phyloP scores from a whole-genome alignment of 2,329 filamentous ascomycete species.

The Lachnellula arida region DNA sequence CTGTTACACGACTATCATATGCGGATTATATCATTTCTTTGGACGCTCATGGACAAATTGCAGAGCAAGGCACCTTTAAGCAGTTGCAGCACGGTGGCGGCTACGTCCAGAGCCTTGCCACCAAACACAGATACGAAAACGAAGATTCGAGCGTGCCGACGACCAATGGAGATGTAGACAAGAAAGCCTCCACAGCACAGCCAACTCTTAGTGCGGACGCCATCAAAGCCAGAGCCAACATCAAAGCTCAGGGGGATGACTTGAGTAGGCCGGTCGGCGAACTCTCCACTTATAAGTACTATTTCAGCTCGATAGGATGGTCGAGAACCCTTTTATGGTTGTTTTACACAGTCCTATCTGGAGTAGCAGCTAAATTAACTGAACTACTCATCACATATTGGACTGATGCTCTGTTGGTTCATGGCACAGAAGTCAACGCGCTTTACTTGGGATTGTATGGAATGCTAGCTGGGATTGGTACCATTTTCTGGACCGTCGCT shows the following conservation, averaged over 20 bases:
- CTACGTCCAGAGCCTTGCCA: slow-evolving; percentile 21
- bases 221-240: background rate
- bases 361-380: slow-evolving; percentile 11
- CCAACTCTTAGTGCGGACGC: background rate
- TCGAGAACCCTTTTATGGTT: background rate
- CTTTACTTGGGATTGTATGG: slow-evolving; percentile 17
- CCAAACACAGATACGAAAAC: slow-evolving; percentile 9
- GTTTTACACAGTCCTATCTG: slow-evolving; percentile 34
- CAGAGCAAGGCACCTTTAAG: slow-evolving; percentile 28
- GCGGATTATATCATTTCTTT: slow-evolving; percentile 31
- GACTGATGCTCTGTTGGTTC: slow-evolving; percentile 28
- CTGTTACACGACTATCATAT: slow-evolving; percentile 14
- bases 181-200: background rate
- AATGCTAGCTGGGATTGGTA: slow-evolving; percentile 24
- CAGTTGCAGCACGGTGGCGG: slow-evolving; percentile 6
- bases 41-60: slow-evolving; percentile 25
- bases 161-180: slow-evolving; percentile 3
- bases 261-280: slow-evolving; percentile 25
- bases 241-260: slow-evolving; percentile 6
- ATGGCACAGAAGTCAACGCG: slow-evolving; percentile 20
- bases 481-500: slow-evolving; percentile 9
- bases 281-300: slow-evolving; percentile 26
- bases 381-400: slow-evolving; percentile 35
- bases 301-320: slow-evolving; percentile 26
- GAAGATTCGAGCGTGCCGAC: slow-evolving; percentile 1